Base-by-base conservation (phyloP, 495 filamentous ascomycete genomes). In the Hypomontagnella submonticulosa region DNA sequence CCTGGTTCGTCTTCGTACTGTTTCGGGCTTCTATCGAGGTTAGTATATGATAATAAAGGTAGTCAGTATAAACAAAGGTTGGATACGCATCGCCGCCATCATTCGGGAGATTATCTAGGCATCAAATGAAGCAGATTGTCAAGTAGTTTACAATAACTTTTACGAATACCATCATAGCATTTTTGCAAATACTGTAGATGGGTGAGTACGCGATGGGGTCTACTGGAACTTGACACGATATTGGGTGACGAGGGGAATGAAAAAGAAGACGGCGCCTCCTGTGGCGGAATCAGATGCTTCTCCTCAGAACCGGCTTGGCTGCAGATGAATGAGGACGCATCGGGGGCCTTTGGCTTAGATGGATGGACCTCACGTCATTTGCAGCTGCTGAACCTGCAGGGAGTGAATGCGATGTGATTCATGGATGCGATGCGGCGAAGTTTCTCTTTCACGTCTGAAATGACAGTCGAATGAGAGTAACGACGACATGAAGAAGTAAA, bases 31-130 rank as follows among this genome's bases (percentile, higher is more conserved):
- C 66, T 68, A 40, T 10, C 7, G 12, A 59, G 19, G 59, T 68
- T 20, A 68, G 55, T 46, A 55, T 51, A 49, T 42, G 8, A 7
- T 33, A 13, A 23, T 23, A 42, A 52, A 18, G 18, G 55, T 34
- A 34, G 4, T 23, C 4, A 55, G 37, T 18, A 40, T 15, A 36
- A 7, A 42, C 54, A 12, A 42, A 57, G 20, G 30, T 3, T 57
- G 53, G 54, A 60, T n/a, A 56, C 52, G 43, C 64, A 57, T 62
- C 42, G 57, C 41, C 16, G 57, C 46, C 57, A 57, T 53, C 52
- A 50, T 49, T 38, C n/a, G 42, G 16, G n/a, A 23, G 30, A 3
- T 57, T 33, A 46, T 18, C 38, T 30, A 37, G 30, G 8, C 10
- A 38, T 54, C 30, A 30, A 52, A 50, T 56, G 18, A 46, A 43